Percentiles rank a stretch among this genome's conserved stretches.
Conservation (phyloP, 331 rosid species). For the Rosa hybrid region DNA sequence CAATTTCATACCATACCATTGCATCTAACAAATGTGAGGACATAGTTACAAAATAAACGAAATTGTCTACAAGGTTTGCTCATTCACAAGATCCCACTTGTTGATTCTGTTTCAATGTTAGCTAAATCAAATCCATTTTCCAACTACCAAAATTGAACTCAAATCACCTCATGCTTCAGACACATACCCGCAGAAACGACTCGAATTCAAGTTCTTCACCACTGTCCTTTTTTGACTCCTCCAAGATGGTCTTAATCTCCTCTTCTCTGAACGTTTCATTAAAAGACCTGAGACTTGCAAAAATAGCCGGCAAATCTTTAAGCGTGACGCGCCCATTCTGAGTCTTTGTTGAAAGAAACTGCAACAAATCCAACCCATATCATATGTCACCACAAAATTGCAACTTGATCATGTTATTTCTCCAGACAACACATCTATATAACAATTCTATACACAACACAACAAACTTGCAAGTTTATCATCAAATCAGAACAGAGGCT, state of each 20-base stretch:
- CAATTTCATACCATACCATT: slow-evolving; percentile 24
- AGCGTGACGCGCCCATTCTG: slow-evolving; percentile 63
- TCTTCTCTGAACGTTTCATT: slow-evolving; percentile 50
- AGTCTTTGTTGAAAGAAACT: slow-evolving; percentile 75
- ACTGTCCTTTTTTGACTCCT: slow-evolving; percentile 43
- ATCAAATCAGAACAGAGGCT: slow-evolving; percentile 7
- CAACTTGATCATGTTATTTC: slow-evolving; percentile 6
- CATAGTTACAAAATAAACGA: not conserved
- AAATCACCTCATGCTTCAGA: not conserved
- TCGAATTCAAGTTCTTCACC: slow-evolving; percentile 79
- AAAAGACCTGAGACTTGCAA: slow-evolving; percentile 62
- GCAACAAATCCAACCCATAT: slow-evolving; percentile 25
- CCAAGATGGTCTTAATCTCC: slow-evolving; percentile 60
- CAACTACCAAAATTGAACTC: not conserved
- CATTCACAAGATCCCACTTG: not conserved
- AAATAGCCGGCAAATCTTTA: slow-evolving; percentile 62
- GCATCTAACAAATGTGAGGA: not conserved
- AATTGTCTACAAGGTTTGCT: not conserved
- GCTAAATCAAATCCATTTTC: not conserved
- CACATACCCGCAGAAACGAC: slow-evolving; percentile 74
- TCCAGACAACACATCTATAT: not conserved
- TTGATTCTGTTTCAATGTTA: not conserved
- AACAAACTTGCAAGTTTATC: not conserved
- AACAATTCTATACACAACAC: not conserved
- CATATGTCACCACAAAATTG: slow-evolving; percentile 22